Evolutionary conservation across 208 protist genomes (phyloP).

Genomic region (Leishmania tropica): DNA sequence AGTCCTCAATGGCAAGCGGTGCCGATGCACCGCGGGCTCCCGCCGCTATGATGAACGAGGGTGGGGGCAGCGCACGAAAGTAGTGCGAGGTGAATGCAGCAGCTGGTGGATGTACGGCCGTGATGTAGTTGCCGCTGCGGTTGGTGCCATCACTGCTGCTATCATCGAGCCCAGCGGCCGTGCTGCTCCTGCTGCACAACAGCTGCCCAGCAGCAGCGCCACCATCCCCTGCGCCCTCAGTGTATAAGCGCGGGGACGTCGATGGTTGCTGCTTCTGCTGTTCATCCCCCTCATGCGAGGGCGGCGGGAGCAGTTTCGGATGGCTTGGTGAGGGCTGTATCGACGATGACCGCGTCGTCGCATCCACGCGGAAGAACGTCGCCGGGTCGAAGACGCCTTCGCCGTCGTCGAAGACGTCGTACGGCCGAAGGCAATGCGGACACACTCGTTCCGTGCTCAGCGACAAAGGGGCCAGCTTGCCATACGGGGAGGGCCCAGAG

Average conservation of each 20-base stretch:
- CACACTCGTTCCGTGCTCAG: constrained; percentile 37
- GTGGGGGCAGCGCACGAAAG: constrained; percentile 56
- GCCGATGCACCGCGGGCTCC: constrained; percentile 8
- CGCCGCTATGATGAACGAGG: constrained; percentile 15
- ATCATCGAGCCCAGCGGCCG: background rate
- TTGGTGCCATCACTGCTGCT: background rate
- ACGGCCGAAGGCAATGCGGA: constrained; percentile 39
- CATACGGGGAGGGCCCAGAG: constrained; percentile 6
- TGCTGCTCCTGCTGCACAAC: constrained; percentile 2
- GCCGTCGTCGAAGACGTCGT: constrained; percentile 19
- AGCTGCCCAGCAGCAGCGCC: background rate
- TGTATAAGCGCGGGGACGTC: background rate
- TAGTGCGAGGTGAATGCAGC: constrained; percentile 56
- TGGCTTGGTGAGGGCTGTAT: background rate
- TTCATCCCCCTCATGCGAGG: background rate
- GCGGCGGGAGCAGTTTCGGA: constrained; percentile 1
- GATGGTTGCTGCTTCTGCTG: constrained; percentile 13
- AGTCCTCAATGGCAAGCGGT: constrained; percentile 51
- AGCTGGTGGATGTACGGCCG: background rate
- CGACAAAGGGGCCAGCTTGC: constrained; percentile 22
- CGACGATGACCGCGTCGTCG: background rate
- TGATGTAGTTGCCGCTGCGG: constrained; percentile 3
- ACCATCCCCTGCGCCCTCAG: background rate
- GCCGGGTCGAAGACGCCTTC: constrained; percentile 8
- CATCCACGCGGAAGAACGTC: constrained; percentile 13